A percentile compares a stretch with the other conserved stretches of the same genome.
Evolutionary conservation across 176 grass and related monocot genomes (phyloP).

Genomic region (Poa pratensis): DNA sequence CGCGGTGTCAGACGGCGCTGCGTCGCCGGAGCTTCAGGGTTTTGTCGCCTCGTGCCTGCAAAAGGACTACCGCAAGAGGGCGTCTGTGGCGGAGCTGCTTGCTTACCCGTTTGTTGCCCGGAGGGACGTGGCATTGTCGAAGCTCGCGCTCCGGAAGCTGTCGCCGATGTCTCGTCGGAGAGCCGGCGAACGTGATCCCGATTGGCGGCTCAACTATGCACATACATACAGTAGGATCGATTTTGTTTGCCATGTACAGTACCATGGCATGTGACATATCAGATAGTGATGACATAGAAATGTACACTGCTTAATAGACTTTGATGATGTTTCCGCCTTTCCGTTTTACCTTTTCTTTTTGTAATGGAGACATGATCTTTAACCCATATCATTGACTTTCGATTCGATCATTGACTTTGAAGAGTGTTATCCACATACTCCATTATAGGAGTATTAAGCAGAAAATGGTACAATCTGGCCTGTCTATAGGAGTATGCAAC

Average conservation of each 20-base stretch:
- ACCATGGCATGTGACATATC: neutral
- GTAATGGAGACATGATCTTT: too few relatives aligned
- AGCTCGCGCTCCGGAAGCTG: constrained; percentile 33
- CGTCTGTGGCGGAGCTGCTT: constrained; percentile 51
- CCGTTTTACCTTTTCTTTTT: too few relatives aligned
- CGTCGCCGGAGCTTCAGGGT: constrained; percentile 40
- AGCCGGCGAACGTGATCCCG: neutral
- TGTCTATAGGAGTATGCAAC: too few relatives aligned
- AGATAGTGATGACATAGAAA: neutral
- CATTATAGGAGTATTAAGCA: too few relatives aligned
- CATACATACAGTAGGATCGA: neutral
- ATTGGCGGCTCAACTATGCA: neutral
- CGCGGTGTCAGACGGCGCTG: neutral
- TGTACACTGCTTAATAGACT: neutral
- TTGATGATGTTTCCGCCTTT: too few relatives aligned
- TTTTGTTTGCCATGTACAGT: neutral
- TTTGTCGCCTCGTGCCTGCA: constrained; percentile 54
- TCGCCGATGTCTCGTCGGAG: constrained; percentile 1
- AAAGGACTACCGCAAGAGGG: constrained; percentile 46
- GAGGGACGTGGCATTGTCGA: constrained; percentile 33
- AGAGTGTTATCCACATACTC: too few relatives aligned
- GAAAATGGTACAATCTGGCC: too few relatives aligned
- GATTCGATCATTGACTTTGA: too few relatives aligned
- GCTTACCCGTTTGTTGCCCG: constrained; percentile 50
- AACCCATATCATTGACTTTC: too few relatives aligned